Conservation (phyloP, 768 basidiomycete genomes). For the Ramaria sp. region DNA sequence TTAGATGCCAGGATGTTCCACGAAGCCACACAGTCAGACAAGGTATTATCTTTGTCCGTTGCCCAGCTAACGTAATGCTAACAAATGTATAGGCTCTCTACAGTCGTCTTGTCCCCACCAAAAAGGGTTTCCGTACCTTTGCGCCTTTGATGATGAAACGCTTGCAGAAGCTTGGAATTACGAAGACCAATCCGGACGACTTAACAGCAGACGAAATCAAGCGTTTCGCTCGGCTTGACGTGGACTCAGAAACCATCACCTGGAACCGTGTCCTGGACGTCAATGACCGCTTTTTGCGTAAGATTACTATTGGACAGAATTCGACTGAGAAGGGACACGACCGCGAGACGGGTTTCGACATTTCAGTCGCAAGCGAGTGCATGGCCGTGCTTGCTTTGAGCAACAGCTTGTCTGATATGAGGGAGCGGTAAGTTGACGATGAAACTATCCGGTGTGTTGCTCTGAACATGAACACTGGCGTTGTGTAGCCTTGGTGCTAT, state of each 20-base stretch:
- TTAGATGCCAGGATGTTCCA: constrained; percentile 97
- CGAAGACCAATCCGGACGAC: constrained; percentile 86
- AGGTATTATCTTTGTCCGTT: constrained; percentile 32
- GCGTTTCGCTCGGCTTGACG: constrained; percentile 83
- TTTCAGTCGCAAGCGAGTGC: constrained; percentile 92
- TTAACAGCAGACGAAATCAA: constrained; percentile 88
- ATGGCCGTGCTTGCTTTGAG: constrained; percentile 96
- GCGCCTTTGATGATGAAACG: constrained; percentile 95
- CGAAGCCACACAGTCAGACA: constrained; percentile 90
- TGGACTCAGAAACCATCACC: constrained; percentile 85
- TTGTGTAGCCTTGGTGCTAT: constrained; percentile 64
- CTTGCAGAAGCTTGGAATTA: constrained; percentile 87
- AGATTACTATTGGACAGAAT: constrained; percentile 86
- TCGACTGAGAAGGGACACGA: constrained; percentile 83
- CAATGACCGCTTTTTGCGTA: constrained; percentile 94
- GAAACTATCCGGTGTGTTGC: no score
- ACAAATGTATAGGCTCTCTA: constrained; percentile 52
- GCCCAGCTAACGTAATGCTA: not conserved
- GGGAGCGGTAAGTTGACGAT: constrained; percentile 36
- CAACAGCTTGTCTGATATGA: constrained; percentile 85
- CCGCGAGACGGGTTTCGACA: constrained; percentile 90
- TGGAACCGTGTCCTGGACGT: constrained; percentile 97
- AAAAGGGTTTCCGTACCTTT: constrained; percentile 92
- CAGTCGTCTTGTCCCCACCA: constrained; percentile 80
- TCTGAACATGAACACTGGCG: not conserved